These are phyloP conservation scores for Magnusiomyces sp. DNA, from an alignment of 1,139 yeast species.

Conservation along the genomic window DNA sequence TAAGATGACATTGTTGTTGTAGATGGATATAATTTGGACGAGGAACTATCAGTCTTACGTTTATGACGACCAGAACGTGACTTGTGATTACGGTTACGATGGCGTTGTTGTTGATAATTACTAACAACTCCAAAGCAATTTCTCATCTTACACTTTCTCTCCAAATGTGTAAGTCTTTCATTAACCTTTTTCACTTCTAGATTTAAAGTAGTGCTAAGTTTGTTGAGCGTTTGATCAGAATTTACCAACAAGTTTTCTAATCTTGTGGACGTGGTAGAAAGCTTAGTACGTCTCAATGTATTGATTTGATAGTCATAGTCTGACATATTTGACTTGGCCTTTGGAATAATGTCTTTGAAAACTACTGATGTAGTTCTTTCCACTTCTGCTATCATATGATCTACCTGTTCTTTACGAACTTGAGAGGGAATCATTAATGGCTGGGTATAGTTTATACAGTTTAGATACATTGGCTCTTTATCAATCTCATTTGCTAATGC, in stretches of 20 bases:
- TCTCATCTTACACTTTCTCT: constrained; percentile 12
- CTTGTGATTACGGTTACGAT: neutral
- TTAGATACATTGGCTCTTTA: neutral
- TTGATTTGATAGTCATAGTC: constrained; percentile 2
- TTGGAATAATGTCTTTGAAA: constrained; percentile 3
- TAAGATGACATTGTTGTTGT: constrained; percentile 11
- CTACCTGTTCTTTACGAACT: constrained; percentile 1
- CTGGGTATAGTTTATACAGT: neutral
- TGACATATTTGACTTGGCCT: neutral
- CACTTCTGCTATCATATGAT: neutral
- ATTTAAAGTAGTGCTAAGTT: constrained; percentile 72
- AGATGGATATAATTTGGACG: neutral
- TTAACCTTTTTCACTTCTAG: constrained; percentile 62
- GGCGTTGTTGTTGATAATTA: neutral
- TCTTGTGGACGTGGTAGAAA: constrained; percentile 12
- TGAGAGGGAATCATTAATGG: neutral
- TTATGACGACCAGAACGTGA: neutral
- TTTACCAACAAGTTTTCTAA: constrained; percentile 38
- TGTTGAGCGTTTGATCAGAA: constrained; percentile 73
- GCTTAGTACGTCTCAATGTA: constrained; percentile 5
- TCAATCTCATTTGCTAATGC: neutral
- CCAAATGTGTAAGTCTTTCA: constrained; percentile 55
- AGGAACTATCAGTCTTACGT: neutral
- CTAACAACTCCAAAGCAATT: neutral
- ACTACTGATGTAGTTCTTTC: neutral